These are phyloP conservation scores for Hymenoscyphus linearis DNA, from an alignment of 2,329 filamentous ascomycete species.

Conservation along the genomic window DNA sequence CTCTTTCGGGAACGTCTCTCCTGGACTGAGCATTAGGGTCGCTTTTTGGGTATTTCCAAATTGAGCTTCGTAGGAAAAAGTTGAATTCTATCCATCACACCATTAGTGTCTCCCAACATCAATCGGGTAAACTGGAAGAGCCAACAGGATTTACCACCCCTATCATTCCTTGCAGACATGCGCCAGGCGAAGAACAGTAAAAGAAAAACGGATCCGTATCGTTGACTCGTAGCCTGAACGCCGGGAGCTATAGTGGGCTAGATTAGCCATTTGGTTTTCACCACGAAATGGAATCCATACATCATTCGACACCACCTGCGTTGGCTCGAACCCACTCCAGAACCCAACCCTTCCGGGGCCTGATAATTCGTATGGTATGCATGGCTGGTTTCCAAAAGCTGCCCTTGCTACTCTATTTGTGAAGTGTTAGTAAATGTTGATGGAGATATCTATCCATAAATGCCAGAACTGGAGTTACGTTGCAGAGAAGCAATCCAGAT, in stretches of 20 bases:
- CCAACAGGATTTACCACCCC: constrained; percentile 67
- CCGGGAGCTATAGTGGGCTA: constrained; percentile 31
- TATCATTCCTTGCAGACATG: constrained; percentile 68
- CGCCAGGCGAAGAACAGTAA: constrained; percentile 63
- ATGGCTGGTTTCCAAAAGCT: constrained; percentile 50
- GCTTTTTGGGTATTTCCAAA: constrained; percentile 42
- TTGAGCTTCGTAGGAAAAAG: constrained; percentile 44
- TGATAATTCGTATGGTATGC: constrained; percentile 55
- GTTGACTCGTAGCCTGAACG: constrained; percentile 46
- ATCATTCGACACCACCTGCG: constrained; percentile 37
- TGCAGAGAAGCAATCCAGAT: background rate
- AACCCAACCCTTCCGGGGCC: constrained; percentile 45
- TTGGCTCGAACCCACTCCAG: constrained; percentile 45
- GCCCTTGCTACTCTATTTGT: constrained; percentile 46
- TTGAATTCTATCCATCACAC: constrained; percentile 36
- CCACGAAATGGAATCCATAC: background rate
- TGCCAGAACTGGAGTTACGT: background rate
- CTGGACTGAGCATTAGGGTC: constrained; percentile 50
- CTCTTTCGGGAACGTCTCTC: constrained; percentile 49
- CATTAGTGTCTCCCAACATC: background rate
- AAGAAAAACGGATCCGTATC: constrained; percentile 61
- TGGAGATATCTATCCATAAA: background rate
- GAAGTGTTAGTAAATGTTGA: background rate
- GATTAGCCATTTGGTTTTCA: constrained; percentile 6
- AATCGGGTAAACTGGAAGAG: background rate